Evolutionary conservation across 2,329 filamentous ascomycete genomes (phyloP).

Genomic region (Capronia americana): DNA sequence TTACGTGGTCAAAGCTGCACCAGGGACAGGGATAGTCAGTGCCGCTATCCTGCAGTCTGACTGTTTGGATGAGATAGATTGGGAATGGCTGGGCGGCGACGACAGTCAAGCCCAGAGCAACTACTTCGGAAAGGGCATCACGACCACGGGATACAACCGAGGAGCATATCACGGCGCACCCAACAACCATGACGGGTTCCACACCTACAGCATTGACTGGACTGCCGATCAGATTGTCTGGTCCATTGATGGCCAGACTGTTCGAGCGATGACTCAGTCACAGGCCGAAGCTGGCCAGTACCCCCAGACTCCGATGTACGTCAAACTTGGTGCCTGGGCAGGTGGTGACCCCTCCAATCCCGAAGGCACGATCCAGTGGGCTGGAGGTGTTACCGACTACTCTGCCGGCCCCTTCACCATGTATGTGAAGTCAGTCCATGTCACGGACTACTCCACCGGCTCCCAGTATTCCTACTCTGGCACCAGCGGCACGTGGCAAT

Average conservation of each 20-base stretch:
- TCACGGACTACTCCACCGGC: slow-evolving; percentile 88
- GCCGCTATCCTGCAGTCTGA: slow-evolving; percentile 91
- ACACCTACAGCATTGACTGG: slow-evolving; percentile 67
- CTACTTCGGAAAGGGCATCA: slow-evolving; percentile 94
- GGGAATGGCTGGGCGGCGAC: slow-evolving; percentile 90
- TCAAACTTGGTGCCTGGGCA: slow-evolving; percentile 73
- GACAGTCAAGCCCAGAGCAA: slow-evolving; percentile 85
- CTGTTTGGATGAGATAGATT: slow-evolving; percentile 92
- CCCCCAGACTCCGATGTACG: slow-evolving; percentile 75
- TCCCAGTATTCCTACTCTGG: slow-evolving; percentile 82
- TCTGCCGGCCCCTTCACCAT: slow-evolving; percentile 71
- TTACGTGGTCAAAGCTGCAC: slow-evolving; percentile 81
- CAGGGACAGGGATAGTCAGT: slow-evolving; percentile 90
- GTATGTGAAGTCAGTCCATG: slow-evolving; percentile 69
- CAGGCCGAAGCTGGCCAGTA: slow-evolving; percentile 68
- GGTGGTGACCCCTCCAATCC: slow-evolving; percentile 60
- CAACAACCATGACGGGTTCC: slow-evolving; percentile 60
- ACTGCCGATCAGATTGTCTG: slow-evolving; percentile 68
- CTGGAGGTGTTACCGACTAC: slow-evolving; percentile 73
- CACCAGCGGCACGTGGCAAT: slow-evolving; percentile 76
- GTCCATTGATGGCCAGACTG: slow-evolving; percentile 66
- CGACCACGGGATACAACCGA: slow-evolving; percentile 78
- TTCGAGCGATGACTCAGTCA: slow-evolving; percentile 67
- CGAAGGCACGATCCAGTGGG: slow-evolving; percentile 68
- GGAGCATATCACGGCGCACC: slow-evolving; percentile 76